phyloP scores from a whole-genome alignment of 805 yeast species.

The Allodekkera sacchari region DNA sequence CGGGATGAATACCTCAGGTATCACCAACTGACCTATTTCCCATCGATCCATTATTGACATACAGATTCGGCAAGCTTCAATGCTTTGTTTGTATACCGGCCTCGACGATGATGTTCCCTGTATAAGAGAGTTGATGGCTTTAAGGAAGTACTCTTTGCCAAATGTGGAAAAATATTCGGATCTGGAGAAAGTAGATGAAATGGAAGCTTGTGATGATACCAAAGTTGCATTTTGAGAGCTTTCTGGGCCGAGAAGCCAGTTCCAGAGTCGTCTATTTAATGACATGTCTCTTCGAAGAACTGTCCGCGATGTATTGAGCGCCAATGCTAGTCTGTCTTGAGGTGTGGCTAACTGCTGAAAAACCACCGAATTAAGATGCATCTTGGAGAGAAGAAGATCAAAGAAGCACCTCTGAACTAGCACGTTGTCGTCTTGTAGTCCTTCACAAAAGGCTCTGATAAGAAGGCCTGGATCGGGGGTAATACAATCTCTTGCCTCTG shows the following conservation, averaged over 20 bases:
- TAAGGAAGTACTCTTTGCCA: slow-evolving; percentile 42
- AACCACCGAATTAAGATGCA: slow-evolving; percentile 57
- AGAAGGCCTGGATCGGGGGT: slow-evolving; percentile 75
- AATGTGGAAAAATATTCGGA: slow-evolving; percentile 50
- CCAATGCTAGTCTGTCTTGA: slow-evolving; percentile 48
- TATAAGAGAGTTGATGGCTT: slow-evolving; percentile 47
- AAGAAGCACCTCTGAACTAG: slow-evolving; percentile 84
- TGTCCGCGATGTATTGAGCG: slow-evolving; percentile 57
- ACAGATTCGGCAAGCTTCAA: slow-evolving; percentile 55
- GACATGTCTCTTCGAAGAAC: slow-evolving; percentile 88
- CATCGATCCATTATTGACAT: slow-evolving; percentile 81
- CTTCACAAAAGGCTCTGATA: slow-evolving; percentile 62
- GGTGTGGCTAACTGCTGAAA: slow-evolving; percentile 37
- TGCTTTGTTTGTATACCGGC: slow-evolving; percentile 24
- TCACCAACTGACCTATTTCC: slow-evolving; percentile 78
- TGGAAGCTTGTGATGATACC: slow-evolving; percentile 5
- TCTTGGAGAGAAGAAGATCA: slow-evolving; percentile 61
- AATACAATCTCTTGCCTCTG: slow-evolving; percentile 49
- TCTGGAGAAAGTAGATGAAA: slow-evolving; percentile 22
- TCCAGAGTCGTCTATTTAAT: slow-evolving; percentile 87
- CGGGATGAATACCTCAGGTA: slow-evolving; percentile 65
- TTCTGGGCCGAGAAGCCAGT: slow-evolving; percentile 85
- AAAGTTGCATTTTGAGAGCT: slow-evolving; percentile 7
- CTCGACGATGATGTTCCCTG: slow-evolving; percentile 19
- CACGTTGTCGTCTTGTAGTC: slow-evolving; percentile 57